Conservation (phyloP, 129 eudicot genomes). For the Saposhnikovia divaricata region DNA sequence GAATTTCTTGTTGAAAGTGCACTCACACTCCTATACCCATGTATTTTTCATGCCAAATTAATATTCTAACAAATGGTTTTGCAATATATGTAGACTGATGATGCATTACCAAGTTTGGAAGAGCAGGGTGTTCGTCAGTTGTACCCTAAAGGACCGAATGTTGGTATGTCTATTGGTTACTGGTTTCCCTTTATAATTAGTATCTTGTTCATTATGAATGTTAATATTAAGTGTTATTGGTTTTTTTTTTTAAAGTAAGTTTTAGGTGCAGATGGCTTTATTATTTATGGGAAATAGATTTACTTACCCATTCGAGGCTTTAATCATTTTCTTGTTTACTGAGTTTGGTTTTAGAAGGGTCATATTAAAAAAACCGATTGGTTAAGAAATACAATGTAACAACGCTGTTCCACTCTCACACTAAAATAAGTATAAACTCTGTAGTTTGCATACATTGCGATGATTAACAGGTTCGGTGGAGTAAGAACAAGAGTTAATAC, state of each 20-base stretch:
- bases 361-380: too few species aligned
- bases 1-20: background rate
- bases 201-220: background rate
- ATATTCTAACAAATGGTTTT: background rate
- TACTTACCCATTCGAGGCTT: background rate
- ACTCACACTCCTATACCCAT: background rate
- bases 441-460: background rate
- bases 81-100: conserved; percentile 66
- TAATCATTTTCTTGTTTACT: background rate
- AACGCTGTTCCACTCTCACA: too few species aligned
- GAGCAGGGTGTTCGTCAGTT: conserved; percentile 88
- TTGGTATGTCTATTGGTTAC: conserved; percentile 37
- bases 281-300: background rate
- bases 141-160: conserved; percentile 77
- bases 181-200: background rate
- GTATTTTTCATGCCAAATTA: background rate
- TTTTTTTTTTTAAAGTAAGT: background rate
- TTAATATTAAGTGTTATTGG: background rate
- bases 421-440: background rate
- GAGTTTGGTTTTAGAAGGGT: background rate
- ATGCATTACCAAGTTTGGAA: conserved; percentile 75
- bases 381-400: too few species aligned
- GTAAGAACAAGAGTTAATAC: background rate
- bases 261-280: background rate
- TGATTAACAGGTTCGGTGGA: background rate